Conservation (phyloP, 306 rosid genomes). For the Luffa aegyptiaca region DNA sequence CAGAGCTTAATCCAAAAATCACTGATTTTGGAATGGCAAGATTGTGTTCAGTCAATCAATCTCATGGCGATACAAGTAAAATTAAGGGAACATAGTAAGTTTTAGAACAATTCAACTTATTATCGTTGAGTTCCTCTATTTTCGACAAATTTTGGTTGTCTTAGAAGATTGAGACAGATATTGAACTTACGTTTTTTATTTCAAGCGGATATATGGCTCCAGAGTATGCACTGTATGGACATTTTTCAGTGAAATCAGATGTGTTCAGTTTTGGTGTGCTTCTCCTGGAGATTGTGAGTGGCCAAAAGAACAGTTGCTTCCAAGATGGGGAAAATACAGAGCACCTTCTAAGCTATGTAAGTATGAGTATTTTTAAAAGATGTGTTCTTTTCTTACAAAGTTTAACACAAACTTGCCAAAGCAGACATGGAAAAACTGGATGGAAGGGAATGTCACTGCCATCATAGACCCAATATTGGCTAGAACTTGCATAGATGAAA, state of each 20-base stretch:
- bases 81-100: background rate
- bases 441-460: background rate
- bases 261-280: slow-evolving; percentile 2
- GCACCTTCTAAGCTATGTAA: slow-evolving; percentile 3
- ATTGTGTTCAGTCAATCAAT: background rate
- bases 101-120: background rate
- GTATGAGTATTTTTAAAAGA: background rate
- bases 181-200: background rate
- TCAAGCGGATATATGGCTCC: background rate
- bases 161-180: background rate
- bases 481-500: background rate
- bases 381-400: background rate
- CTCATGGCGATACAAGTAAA: background rate
- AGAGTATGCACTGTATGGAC: background rate
- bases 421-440: slow-evolving; percentile 6
- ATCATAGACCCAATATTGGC: background rate
- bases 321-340: background rate
- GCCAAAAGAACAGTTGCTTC: background rate
- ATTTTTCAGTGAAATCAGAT: background rate
- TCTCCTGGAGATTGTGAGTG: background rate
- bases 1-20: slow-evolving; percentile 7
- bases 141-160: background rate
- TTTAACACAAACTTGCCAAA: background rate
- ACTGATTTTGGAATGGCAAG: slow-evolving; percentile 23
- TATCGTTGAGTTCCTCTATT: background rate